Evolutionary conservation across 2,329 filamentous ascomycete species (phyloP), one percentile per base, ranked within the genome.

Genomic region (Aspergillus jensenii): DNA sequence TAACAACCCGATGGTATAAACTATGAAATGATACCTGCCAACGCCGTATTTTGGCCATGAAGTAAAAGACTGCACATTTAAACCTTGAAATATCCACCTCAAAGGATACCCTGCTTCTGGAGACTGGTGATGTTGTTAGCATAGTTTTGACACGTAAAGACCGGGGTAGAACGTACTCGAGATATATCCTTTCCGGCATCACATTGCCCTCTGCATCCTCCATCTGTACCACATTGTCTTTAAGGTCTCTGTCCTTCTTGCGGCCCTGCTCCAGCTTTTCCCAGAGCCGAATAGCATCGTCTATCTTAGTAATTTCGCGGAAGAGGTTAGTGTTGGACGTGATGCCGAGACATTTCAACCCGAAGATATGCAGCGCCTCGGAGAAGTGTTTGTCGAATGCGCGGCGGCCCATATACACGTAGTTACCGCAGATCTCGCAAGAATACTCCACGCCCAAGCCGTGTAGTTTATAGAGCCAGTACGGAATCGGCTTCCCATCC

Each of bases 351-450:
- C 93, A 96, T 74, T 96, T 95, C 65, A 99, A 79, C 1, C 95
- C 95, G 71, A 96, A 95, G 49, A 98, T 90, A 71, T 99, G 95
- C 53, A 92, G 82, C 8, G 90, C 87, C 75, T 99, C 95, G 65
- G 93, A 96, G 78, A 99, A 99, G 74, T 99, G 95, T 81, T 99
- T 99, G 73, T 99, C 95, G 68, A 97, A 99, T 1, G 93, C 93
- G 50, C 95, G 86, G 23, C 95, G 85, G 15, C 95, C 95, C 90
- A 96, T 97, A 79, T 98, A 98, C n/a, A 97, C 92, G 70, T 92
- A 97, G 76, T 98, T 98, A 56, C 95, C 95, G 71, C 95, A 99
- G 56, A 99, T 91, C 73, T 99, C 93, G 79, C 95, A 99, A 0
- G 90, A 84, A 66, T 97, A 96, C 68, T 99, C 95, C 12, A 96